Base-by-base conservation (phyloP, 768 basidiomycete species). In the Udeniomyces megalosporus region DNA sequence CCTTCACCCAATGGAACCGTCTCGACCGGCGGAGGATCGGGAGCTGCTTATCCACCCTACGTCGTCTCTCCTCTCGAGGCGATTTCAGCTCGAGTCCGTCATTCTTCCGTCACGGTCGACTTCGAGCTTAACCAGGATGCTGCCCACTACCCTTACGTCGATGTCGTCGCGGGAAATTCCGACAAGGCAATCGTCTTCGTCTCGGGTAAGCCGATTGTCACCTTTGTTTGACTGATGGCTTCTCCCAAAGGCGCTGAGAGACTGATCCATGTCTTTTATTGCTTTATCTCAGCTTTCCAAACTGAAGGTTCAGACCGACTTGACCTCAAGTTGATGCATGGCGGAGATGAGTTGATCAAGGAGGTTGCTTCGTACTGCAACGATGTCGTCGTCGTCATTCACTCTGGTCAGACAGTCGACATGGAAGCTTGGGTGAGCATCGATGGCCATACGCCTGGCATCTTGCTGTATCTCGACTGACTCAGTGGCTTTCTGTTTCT, bases 151-250 rank as follows among this genome's bases (percentile, higher is more conserved):
- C 67, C 14, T 67, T 51, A 60, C 58, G 20, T 64, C 60, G n/a
- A n/a, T n/a, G n/a, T n/a, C 46, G 54, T 71, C 15, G 71, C 72
- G 2, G 66, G 64, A 26, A 61, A 66, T 44, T 72, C 71, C 4
- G 72, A 73, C 54, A 64, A 71, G 28, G 71, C 70, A 32, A 26
- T 73, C 12, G 72, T n/a, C n/a, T n/a, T n/a, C n/a, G n/a, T n/a
- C n/a, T n/a, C n/a, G n/a, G 54, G 54, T 56, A 1, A 44, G 24
- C 11, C 20, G 7, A 15, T 56, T 42, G 17, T 7, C 1, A 4
- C 1, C 24, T 7, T 38, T 34, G 31, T 12, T n/a, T 3, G n/a
- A n/a, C n/a, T n/a, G n/a, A n/a, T n/a, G n/a, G n/a, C n/a, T n/a
- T n/a, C n/a, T n/a, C n/a, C n/a, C n/a, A n/a, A n/a, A n/a, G n/a